These are phyloP conservation scores for Talaromyces sp. DNA, from an alignment of 2,329 filamentous ascomycete species.

Conservation along the genomic window DNA sequence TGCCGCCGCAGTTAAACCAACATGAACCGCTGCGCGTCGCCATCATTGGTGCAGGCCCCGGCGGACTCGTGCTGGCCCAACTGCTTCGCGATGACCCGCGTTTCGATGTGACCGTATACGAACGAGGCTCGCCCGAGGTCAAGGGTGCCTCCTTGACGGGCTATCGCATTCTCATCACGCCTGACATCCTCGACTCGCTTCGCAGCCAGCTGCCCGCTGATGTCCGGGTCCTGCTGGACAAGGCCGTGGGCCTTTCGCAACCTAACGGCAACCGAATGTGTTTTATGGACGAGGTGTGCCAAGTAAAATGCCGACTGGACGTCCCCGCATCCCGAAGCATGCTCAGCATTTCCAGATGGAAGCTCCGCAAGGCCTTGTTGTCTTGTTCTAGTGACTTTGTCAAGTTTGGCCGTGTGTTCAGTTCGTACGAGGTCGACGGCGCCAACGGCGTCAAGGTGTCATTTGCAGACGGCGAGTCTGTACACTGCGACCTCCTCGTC, in stretches of 20 bases:
- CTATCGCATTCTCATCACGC: neutral
- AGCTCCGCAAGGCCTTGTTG: neutral
- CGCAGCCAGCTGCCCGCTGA: neutral
- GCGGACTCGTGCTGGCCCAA: neutral
- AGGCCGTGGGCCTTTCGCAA: neutral
- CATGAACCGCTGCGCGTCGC: neutral
- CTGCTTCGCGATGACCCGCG: neutral
- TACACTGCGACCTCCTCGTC: conserved; percentile 29
- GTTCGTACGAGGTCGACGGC: neutral
- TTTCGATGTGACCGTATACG: neutral
- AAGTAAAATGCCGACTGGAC: neutral
- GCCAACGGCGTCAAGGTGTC: conserved; percentile 17
- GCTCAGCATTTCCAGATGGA: neutral
- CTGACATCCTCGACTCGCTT: neutral
- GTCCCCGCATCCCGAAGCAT: neutral
- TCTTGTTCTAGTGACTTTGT: neutral
- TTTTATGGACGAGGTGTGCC: neutral
- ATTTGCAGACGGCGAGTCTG: conserved; percentile 29
- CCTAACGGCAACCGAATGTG: neutral
- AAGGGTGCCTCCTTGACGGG: neutral
- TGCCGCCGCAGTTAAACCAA: neutral
- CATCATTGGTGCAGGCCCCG: neutral
- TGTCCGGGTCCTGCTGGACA: neutral
- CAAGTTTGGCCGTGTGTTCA: neutral
- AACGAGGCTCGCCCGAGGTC: neutral